phyloP scores from a whole-genome alignment of 495 filamentous ascomycete genomes.

The Daldinia concentrica region DNA sequence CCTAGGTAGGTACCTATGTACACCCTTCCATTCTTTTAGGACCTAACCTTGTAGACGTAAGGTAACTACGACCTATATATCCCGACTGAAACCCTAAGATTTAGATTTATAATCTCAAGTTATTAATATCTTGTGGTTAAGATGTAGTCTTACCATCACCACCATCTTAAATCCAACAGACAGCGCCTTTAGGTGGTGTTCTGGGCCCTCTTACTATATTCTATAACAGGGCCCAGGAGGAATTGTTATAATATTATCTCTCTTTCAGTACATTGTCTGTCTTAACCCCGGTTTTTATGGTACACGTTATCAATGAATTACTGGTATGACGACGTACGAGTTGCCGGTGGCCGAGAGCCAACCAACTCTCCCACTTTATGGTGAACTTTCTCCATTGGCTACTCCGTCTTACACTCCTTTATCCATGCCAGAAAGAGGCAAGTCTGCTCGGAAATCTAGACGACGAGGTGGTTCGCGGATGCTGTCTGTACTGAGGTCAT shows the following conservation, averaged over 20 bases:
- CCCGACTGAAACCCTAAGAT: no score
- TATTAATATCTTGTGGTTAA: not conserved
- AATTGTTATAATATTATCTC: slow-evolving; percentile 15
- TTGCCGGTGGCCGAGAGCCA: slow-evolving; percentile 25
- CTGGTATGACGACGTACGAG: slow-evolving; percentile 23
- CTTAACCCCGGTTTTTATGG: slow-evolving; percentile 7
- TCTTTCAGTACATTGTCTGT: slow-evolving; percentile 19
- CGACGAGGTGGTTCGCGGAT: slow-evolving; percentile 56
- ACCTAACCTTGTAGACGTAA: no score
- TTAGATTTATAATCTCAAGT: no score
- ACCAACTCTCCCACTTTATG: slow-evolving; percentile 31
- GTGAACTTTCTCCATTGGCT: slow-evolving; percentile 36
- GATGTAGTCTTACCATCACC: slow-evolving; percentile 6
- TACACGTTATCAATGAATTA: slow-evolving; percentile 33
- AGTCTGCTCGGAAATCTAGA: slow-evolving; percentile 49
- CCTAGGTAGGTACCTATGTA: no score
- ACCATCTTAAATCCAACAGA: slow-evolving; percentile 26
- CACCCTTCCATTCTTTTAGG: no score
- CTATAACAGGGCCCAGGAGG: slow-evolving; percentile 23
- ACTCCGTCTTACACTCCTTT: slow-evolving; percentile 41
- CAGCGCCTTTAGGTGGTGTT: slow-evolving; percentile 29
- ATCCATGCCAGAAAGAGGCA: slow-evolving; percentile 41
- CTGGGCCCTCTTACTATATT: slow-evolving; percentile 29
- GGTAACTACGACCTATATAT: no score
- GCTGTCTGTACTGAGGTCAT: slow-evolving; percentile 55